Evolutionary conservation across 306 rosid genomes (phyloP), one percentile per base, ranked within the genome.

Genomic region (Vachellia pachyceras): DNA sequence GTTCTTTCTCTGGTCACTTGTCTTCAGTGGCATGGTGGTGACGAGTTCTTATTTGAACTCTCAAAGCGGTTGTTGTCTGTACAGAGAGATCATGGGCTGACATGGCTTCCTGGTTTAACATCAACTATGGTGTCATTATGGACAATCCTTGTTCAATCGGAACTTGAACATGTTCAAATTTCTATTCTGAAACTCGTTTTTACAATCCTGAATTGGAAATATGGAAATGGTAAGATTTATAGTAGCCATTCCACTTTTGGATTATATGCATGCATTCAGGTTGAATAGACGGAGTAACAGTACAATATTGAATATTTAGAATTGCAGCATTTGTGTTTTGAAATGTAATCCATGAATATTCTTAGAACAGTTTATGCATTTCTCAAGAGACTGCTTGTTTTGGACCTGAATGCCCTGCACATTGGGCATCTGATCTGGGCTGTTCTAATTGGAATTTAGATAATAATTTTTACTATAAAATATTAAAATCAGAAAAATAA

Each of bases 81-180:
- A 66, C 99, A 93, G 84, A 91, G 83, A 77, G 93, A 93, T 85
- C 86, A 89, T 77, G 94, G 96, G 81, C 67, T 95, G 87, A 90
- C 14, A 61, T 93, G 91, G 87, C 80, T 85, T 61, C 85, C 90
- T 57, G 79, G 88, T 67, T 73, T 88, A 75, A 89, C 97, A 58
- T 87, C 91, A 40, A 82, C 69, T 57, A 58, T 87, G 83, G 82
- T 84, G 60, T 83, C 97, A 18, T 57, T 95, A 80, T 89, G 93
- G 86, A 74, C 78, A 1, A 85, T 91, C 73, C 90, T 95, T 33
- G 63, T 83, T 75, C 90, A 87, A 80, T 88, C 96, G 73, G 99
- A 93, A 78, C 94, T 93, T 45, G 98, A 93, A 74, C 94, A 95
- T 39, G 97, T 91, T 74, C 99, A 95, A 72, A 90, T 91, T 82